Conservation (phyloP, 169 alveolate species). For the Plasmodium chabaudi region DNA sequence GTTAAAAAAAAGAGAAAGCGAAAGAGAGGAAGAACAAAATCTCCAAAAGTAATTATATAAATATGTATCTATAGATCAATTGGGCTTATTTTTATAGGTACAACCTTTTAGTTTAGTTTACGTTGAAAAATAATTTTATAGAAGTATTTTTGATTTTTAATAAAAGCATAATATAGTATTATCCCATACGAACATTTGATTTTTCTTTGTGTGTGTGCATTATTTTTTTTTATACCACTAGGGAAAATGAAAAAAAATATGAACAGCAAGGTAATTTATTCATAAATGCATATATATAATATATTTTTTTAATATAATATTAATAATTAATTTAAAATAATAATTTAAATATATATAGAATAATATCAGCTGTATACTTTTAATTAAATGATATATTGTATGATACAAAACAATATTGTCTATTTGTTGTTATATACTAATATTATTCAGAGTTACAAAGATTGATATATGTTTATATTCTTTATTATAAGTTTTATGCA, state of each 20-base stretch:
- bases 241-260: constrained; percentile 27
- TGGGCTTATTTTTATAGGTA: constrained; percentile 29
- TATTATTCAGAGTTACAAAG: too few relatives aligned
- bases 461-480: not conserved
- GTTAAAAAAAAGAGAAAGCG: not conserved
- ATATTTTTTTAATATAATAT: not conserved
- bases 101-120: constrained; percentile 12
- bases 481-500: constrained; percentile 21
- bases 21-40: constrained; percentile 39
- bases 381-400: too few relatives aligned
- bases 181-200: constrained; percentile 1
- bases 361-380: too few relatives aligned
- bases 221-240: not conserved
- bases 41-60: constrained; percentile 26
- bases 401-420: too few relatives aligned
- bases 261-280: constrained; percentile 5
- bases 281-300: constrained; percentile 1
- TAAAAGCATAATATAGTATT: constrained; percentile 1
- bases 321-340: not conserved
- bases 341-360: too few relatives aligned
- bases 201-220: constrained; percentile 27
- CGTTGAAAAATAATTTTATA: constrained; percentile 12
- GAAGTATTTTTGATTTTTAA: constrained; percentile 10
- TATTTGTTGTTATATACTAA: too few relatives aligned
- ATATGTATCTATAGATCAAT: constrained; percentile 43